Evolutionary conservation across 208 protist genomes (phyloP), one percentile per base, ranked within the genome.

Genomic region (Leishmania mexicana): DNA sequence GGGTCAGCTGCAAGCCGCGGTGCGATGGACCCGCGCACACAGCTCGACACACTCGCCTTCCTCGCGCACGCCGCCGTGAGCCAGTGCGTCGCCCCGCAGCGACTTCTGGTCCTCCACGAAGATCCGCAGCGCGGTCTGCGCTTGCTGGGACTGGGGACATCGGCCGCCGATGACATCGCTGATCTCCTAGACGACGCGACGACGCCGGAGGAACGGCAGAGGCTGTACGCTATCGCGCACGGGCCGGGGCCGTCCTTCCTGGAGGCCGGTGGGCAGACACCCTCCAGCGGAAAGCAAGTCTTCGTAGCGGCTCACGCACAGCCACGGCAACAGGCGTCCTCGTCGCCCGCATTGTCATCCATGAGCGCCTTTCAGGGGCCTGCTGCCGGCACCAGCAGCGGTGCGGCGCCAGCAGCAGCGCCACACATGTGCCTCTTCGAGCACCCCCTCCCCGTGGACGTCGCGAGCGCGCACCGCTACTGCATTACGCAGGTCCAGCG

Each of bases 21-120:
- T 40, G 73, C 53, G 49, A 62, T 51, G 58, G 75, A 78, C 64
- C 67, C 65, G 1, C 74, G 67, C 38, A 17, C 54, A 24, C 81
- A 88, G 62, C 62, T 80, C 10, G 83, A 87, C 65, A 40, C 47
- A 70, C 87, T 96, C 24, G 88, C 91, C 3, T 95, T 97, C 53
- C 87, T 96, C 40, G 90, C 90, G 10, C 91, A 95, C 78, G 89
- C 88, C 19, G 84, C 94, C 3, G 81, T 83, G 0, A 88, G 81
- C n/a, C 85, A 92, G 85, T 96, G 92, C 72, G 76, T 96, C 8
- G 87, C 86, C 0, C 88, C 89, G 49, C 92, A 95, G 31, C 90
- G 92, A 5, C 83, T 95, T 68, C 64, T 96, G 49, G 86, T 95
- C 5, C 76, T 96, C 24, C 54, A 80, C 62, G 94, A 96, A 76